phyloP scores from a whole-genome alignment of 495 filamentous ascomycete genomes.

The Trichocladium antarcticum region DNA sequence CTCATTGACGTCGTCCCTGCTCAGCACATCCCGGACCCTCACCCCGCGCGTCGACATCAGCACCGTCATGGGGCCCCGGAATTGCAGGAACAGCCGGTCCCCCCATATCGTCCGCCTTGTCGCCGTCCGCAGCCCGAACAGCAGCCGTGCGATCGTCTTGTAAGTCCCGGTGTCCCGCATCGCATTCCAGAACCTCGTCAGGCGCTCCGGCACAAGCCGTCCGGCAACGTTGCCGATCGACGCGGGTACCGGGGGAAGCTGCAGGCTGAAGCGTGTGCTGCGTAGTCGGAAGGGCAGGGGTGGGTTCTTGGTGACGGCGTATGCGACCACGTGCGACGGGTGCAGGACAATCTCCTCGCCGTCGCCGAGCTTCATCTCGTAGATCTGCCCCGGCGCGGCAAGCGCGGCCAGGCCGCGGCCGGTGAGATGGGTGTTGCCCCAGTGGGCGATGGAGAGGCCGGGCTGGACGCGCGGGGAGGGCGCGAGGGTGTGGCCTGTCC shows the following conservation, averaged over 20 bases:
- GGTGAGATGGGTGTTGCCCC: conserved; percentile 80
- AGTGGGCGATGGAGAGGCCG: conserved; percentile 68
- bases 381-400: conserved; percentile 73
- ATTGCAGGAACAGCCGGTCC: conserved; percentile 81
- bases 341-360: conserved; percentile 84
- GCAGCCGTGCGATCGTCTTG: conserved; percentile 47
- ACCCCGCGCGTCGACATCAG: conserved; percentile 75
- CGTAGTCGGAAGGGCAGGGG: conserved; percentile 78
- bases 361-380: conserved; percentile 62
- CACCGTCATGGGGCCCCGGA: conserved; percentile 73
- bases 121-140: conserved; percentile 61
- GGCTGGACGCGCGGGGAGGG: conserved; percentile 63
- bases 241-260: conserved; percentile 55
- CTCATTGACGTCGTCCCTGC: conserved; percentile 68
- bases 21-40: conserved; percentile 63
- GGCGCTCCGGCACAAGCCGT: conserved; percentile 34
- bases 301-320: conserved; percentile 59
- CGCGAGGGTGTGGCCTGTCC: conserved; percentile 82
- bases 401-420: conserved; percentile 80
- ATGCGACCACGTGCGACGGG: conserved; percentile 79
- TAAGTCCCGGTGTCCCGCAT: conserved; percentile 60
- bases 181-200: conserved; percentile 53
- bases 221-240: conserved; percentile 39
- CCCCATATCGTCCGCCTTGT: conserved; percentile 80
- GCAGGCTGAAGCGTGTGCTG: conserved; percentile 62